Evolutionary conservation across 1,284 basidiomycete genomes (phyloP).

Genomic region (Phylloporus sp.): DNA sequence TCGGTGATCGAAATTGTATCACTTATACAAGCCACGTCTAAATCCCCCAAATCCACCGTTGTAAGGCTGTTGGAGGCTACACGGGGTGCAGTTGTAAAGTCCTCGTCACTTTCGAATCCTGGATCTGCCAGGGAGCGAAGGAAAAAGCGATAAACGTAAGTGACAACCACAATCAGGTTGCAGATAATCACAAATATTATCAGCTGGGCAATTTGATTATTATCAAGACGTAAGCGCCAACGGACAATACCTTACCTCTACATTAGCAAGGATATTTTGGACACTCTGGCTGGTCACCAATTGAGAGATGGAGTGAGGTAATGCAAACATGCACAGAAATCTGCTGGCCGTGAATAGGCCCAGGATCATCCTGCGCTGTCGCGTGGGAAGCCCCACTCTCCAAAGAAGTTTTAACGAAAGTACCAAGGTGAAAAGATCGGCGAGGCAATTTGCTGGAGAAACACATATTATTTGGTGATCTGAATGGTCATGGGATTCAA

Average conservation of each 20-base stretch:
- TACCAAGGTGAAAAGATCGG: not conserved
- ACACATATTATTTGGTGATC: no score
- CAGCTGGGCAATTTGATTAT: not conserved
- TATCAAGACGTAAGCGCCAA: no score
- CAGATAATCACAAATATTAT: constrained; percentile 5
- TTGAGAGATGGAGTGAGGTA: constrained; percentile 6
- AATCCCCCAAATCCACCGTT: constrained; percentile 11
- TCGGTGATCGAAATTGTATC: not conserved
- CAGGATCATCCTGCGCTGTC: constrained; percentile 12
- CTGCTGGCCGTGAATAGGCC: constrained; percentile 8
- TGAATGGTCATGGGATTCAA: no score
- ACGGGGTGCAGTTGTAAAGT: constrained; percentile 3
- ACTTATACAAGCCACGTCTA: not conserved
- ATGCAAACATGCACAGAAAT: constrained; percentile 6
- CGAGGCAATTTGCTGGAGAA: no score
- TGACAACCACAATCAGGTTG: constrained; percentile 10
- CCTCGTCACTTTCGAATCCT: not conserved
- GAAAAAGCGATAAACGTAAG: constrained; percentile 7
- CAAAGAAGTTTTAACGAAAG: constrained; percentile 12
- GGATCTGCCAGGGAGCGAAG: not conserved
- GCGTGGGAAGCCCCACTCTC: constrained; percentile 10
- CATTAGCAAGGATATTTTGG: not conserved
- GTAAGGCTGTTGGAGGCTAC: not conserved
- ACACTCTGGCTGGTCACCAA: not conserved
- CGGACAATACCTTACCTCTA: constrained; percentile 6